These are phyloP conservation scores for Spergularia marina DNA, from an alignment of 148 eudicot genomes.

Conservation along the genomic window DNA sequence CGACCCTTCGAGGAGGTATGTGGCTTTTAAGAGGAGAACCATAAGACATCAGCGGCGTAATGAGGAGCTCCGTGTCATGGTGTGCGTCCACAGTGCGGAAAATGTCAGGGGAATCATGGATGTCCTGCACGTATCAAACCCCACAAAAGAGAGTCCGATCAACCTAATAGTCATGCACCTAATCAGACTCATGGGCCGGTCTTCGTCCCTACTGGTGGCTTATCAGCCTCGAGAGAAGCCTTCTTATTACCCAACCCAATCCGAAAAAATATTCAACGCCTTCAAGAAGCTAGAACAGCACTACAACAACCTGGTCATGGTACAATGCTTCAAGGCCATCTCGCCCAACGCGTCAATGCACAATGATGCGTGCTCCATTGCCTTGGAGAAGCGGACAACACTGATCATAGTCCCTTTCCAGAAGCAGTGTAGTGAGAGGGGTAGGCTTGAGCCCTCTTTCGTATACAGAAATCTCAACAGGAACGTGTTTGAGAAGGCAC, in stretches of 20 bases:
- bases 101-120: conserved; percentile 38
- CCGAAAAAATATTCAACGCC: conserved; percentile 48
- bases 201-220: conserved; percentile 44
- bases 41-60: conserved; percentile 35
- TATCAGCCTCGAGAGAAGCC: conserved; percentile 40
- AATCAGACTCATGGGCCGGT: conserved; percentile 48
- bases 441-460: conserved; percentile 28
- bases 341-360: conserved; percentile 66
- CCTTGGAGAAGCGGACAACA: conserved; percentile 46
- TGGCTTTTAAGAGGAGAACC: conserved; percentile 56
- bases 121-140: conserved; percentile 44
- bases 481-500: conserved; percentile 51
- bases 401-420: conserved; percentile 59
- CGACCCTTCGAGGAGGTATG: conserved; percentile 48
- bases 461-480: conserved; percentile 40
- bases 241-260: conserved; percentile 33
- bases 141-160: conserved; percentile 35
- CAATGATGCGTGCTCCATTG: conserved; percentile 60
- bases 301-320: conserved; percentile 25
- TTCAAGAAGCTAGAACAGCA: conserved; percentile 45
- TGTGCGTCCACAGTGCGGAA: conserved; percentile 48
- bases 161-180: conserved; percentile 51
- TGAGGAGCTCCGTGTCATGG: conserved; percentile 54
- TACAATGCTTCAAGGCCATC: conserved; percentile 43
- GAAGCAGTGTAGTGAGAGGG: conserved; percentile 17